phyloP scores from a whole-genome alignment of 371 early-diverging fungal species.

The Rhizopus delemar region DNA sequence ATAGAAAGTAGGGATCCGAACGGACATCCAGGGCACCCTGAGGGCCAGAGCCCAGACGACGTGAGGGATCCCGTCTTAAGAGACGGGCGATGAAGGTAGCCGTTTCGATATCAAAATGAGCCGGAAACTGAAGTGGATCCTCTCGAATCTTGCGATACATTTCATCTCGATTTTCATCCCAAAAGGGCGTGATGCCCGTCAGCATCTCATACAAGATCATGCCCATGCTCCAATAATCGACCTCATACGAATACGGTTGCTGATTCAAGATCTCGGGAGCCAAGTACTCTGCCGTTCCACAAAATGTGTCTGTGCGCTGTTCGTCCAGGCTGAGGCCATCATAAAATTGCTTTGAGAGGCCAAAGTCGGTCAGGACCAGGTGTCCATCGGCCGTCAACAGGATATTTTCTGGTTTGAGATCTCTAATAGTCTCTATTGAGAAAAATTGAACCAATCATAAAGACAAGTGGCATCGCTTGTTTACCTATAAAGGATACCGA shows the following conservation, averaged over 20 bases:
- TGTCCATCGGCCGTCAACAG: slow-evolving; percentile 79
- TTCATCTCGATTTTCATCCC: slow-evolving; percentile 69
- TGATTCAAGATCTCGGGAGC: slow-evolving; percentile 89
- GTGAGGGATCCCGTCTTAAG: slow-evolving; percentile 66
- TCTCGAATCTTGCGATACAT: slow-evolving; percentile 81
- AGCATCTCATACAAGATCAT: slow-evolving; percentile 87
- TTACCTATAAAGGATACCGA: slow-evolving; percentile 84
- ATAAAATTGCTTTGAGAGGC: slow-evolving; percentile 72
- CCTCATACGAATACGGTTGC: slow-evolving; percentile 81
- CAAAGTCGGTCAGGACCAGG: slow-evolving; percentile 88
- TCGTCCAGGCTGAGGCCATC: slow-evolving; percentile 29
- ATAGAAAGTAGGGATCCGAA: slow-evolving; percentile 66
- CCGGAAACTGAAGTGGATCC: slow-evolving; percentile 72
- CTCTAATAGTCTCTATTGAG: slow-evolving; percentile 32
- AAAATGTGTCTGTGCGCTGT: slow-evolving; percentile 82
- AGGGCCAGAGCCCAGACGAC: slow-evolving; percentile 61
- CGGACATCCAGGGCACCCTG: slow-evolving; percentile 56
- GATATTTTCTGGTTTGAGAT: slow-evolving; percentile 90
- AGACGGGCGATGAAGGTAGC: slow-evolving; percentile 62
- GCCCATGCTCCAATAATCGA: slow-evolving; percentile 97
- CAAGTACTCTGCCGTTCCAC: slow-evolving; percentile 92
- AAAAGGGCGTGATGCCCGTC: slow-evolving; percentile 76
- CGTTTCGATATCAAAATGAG: slow-evolving; percentile 58
- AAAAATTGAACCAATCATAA: neutral
- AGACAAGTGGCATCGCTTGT: too few species aligned